Conservation (phyloP, 2,329 filamentous ascomycete genomes). For the Pyrenochaeta sp. region DNA sequence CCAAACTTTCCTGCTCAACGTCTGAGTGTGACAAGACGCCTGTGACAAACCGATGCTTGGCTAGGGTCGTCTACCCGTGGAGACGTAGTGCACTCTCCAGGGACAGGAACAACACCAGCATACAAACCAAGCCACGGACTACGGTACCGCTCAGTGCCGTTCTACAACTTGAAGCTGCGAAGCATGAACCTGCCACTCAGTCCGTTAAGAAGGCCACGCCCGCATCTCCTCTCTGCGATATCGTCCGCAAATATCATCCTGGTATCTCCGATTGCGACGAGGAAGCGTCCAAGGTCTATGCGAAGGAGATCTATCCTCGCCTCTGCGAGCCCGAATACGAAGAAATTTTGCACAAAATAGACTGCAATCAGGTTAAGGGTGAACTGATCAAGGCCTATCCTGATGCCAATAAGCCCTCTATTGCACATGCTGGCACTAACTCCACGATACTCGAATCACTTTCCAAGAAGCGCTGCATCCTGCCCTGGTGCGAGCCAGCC, state of each 20-base stretch:
- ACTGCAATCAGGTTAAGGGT: constrained; percentile 4
- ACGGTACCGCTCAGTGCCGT: constrained; percentile 13
- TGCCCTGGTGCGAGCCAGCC: not conserved
- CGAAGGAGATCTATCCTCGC: constrained; percentile 1
- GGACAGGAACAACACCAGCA: not conserved
- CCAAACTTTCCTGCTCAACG: not conserved
- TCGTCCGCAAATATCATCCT: constrained; percentile 9
- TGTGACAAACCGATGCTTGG: constrained; percentile 5
- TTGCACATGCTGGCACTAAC: not conserved
- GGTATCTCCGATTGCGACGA: constrained; percentile 5
- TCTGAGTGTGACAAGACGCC: not conserved
- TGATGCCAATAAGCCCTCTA: not conserved
- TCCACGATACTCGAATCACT: not conserved
- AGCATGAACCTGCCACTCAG: constrained; percentile 2
- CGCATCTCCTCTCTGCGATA: constrained; percentile 1
- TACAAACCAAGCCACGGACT: not conserved
- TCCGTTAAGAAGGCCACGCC: not conserved
- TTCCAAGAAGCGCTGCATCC: not conserved
- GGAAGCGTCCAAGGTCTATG: not conserved
- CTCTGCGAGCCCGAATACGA: constrained; percentile 7
- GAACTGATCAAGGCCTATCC: constrained; percentile 1
- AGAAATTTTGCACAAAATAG: constrained; percentile 3
- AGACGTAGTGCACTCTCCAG: not conserved
- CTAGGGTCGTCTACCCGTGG: constrained; percentile 8
- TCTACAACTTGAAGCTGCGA: constrained; percentile 12